Conservation (phyloP, 2,329 filamentous ascomycete genomes). For the Thelonectria rubi region DNA sequence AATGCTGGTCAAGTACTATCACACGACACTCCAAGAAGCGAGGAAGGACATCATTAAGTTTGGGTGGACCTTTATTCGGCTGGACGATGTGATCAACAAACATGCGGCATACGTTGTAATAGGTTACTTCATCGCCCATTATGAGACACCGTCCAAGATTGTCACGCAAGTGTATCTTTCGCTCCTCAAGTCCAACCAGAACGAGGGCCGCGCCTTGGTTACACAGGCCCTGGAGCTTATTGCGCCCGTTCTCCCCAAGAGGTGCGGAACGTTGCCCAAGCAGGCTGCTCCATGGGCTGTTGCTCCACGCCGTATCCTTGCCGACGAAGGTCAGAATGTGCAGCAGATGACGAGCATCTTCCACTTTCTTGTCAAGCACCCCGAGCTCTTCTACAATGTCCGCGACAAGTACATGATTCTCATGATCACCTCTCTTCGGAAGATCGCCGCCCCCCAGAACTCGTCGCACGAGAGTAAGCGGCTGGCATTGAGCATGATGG, state of each 20-base stretch:
- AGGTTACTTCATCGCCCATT: slow-evolving; percentile 96
- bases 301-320: slow-evolving; percentile 87
- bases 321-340: slow-evolving; percentile 93
- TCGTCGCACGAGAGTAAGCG: slow-evolving; percentile 92
- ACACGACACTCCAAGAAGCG: slow-evolving; percentile 85
- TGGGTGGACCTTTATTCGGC: slow-evolving; percentile 95
- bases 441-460: slow-evolving; percentile 84
- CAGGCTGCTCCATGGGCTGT: slow-evolving; percentile 87
- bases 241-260: slow-evolving; percentile 90
- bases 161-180: slow-evolving; percentile 95
- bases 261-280: slow-evolving; percentile 74
- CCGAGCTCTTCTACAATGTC: slow-evolving; percentile 93
- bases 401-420: slow-evolving; percentile 89
- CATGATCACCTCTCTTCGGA: slow-evolving; percentile 88
- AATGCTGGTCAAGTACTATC: slow-evolving; percentile 94
- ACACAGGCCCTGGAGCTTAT: slow-evolving; percentile 94
- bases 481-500: slow-evolving; percentile 89
- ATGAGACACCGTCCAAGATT: slow-evolving; percentile 96
- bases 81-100: slow-evolving; percentile 99
- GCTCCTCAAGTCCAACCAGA: slow-evolving; percentile 90
- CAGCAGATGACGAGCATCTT: slow-evolving; percentile 98
- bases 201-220: slow-evolving; percentile 89
- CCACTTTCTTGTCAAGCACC: slow-evolving; percentile 92
- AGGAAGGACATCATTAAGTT: slow-evolving; percentile 99
- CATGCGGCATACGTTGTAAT: slow-evolving; percentile 97